Percentiles rank a stretch among this genome's conserved stretches.
phyloP scores from a whole-genome alignment of 169 alveolate genomes.

The Amoebophrya sp. region DNA sequence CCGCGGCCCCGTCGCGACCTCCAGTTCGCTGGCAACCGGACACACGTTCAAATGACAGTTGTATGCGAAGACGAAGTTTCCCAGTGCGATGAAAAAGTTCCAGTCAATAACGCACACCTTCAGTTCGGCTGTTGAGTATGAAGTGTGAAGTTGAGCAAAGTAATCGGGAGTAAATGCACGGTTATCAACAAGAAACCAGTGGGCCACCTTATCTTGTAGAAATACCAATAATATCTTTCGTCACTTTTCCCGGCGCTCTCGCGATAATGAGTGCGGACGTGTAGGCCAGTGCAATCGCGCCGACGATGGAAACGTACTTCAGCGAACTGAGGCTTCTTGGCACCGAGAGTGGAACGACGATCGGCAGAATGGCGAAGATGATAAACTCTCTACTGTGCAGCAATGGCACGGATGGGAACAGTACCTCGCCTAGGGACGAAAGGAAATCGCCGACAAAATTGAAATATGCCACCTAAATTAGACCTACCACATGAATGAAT shows the following conservation, averaged over 20 bases:
- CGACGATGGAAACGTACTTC: background rate
- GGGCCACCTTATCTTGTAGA: too few relatives aligned
- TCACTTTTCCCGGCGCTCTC: background rate
- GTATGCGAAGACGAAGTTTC: slow-evolving; percentile 6
- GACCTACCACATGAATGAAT: too few relatives aligned
- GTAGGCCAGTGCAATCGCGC: background rate
- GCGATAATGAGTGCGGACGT: slow-evolving; percentile 2
- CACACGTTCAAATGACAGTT: slow-evolving; percentile 20
- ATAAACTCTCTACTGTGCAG: background rate
- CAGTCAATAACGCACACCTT: background rate
- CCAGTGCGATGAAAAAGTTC: background rate
- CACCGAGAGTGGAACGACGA: background rate
- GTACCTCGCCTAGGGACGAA: background rate
- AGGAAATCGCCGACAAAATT: slow-evolving; percentile 1
- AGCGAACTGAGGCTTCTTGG: background rate
- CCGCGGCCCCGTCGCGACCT: background rate
- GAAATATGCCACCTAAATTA: background rate
- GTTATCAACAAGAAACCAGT: too few relatives aligned
- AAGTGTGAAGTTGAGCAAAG: too few relatives aligned
- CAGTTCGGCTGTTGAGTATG: too few relatives aligned
- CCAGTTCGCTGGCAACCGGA: background rate
- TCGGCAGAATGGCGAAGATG: background rate
- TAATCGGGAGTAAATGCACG: too few relatives aligned
- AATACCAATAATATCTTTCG: background rate
- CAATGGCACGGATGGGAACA: background rate